Percentiles rank a stretch among this genome's conserved stretches.
These are phyloP conservation scores for Rhodotorula sp. DNA, from an alignment of 1,284 basidiomycete species.

Conservation along the genomic window DNA sequence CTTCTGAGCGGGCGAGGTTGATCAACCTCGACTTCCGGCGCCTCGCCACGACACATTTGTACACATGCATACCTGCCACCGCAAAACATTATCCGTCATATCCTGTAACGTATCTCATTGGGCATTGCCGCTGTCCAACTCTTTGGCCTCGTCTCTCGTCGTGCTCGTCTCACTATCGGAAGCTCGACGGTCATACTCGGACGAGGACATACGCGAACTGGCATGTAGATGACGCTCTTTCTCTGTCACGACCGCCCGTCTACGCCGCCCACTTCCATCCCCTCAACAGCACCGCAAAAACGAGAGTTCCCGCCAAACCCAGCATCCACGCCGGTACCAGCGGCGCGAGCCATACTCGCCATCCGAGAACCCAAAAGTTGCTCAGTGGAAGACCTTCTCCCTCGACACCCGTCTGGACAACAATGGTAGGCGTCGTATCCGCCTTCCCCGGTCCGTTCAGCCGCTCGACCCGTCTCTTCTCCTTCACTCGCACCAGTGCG, in stretches of 20 bases:
- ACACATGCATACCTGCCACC: no score
- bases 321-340: neutral
- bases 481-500: slow-evolving; percentile 10
- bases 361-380: slow-evolving; percentile 6
- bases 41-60: no score
- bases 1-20: neutral
- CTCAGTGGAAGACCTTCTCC: slow-evolving; percentile 6
- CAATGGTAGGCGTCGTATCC: neutral
- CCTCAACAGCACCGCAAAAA: neutral
- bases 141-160: no score
- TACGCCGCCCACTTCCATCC: neutral
- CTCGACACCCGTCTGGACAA: neutral
- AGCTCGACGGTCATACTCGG: no score
- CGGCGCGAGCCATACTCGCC: slow-evolving; percentile 1
- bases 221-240: no score
- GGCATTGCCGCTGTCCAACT: no score
- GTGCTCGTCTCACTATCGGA: no score
- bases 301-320: neutral
- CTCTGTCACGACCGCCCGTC: neutral
- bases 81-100: no score
- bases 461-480: slow-evolving; percentile 5
- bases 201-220: no score
- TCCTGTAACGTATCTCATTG: no score
- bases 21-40: no score
- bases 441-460: slow-evolving; percentile 1